Evolutionary conservation across 306 rosid species (phyloP).

Genomic region (Cucurbita moschata): DNA sequence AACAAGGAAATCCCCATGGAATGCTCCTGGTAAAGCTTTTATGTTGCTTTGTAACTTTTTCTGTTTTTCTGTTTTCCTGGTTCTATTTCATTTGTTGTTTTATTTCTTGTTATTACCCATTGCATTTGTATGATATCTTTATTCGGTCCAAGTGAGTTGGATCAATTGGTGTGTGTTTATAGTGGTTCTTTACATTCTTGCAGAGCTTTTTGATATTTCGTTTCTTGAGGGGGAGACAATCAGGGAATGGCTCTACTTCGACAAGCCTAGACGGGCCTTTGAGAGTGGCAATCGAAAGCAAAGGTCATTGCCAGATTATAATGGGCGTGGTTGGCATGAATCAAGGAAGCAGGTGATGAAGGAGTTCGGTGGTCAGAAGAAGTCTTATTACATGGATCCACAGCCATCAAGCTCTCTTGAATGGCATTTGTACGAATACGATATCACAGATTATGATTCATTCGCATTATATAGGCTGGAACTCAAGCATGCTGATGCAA

Average conservation of each 20-base stretch:
- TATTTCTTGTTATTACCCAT: background rate
- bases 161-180: background rate
- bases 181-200: slow-evolving; percentile 1
- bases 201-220: slow-evolving; percentile 81
- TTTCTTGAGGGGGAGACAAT: slow-evolving; percentile 79
- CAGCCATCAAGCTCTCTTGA: slow-evolving; percentile 73
- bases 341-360: slow-evolving; percentile 91
- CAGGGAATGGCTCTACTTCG: slow-evolving; percentile 98
- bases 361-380: slow-evolving; percentile 81
- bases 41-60: background rate
- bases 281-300: slow-evolving; percentile 98
- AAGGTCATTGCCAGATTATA: slow-evolving; percentile 87
- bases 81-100: background rate
- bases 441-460: slow-evolving; percentile 73
- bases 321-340: slow-evolving; percentile 98
- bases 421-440: slow-evolving; percentile 96
- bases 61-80: background rate
- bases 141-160: background rate
- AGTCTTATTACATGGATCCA: slow-evolving; percentile 98
- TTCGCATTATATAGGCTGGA: slow-evolving; percentile 88
- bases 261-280: slow-evolving; percentile 91
- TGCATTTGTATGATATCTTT: background rate
- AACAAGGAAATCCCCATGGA: slow-evolving; percentile 94
- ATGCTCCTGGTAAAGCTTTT: slow-evolving; percentile 58
- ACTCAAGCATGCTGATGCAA: slow-evolving; percentile 75